Conservation (phyloP, 2,329 filamentous ascomycete genomes). For the Aplosporella prunicola region DNA sequence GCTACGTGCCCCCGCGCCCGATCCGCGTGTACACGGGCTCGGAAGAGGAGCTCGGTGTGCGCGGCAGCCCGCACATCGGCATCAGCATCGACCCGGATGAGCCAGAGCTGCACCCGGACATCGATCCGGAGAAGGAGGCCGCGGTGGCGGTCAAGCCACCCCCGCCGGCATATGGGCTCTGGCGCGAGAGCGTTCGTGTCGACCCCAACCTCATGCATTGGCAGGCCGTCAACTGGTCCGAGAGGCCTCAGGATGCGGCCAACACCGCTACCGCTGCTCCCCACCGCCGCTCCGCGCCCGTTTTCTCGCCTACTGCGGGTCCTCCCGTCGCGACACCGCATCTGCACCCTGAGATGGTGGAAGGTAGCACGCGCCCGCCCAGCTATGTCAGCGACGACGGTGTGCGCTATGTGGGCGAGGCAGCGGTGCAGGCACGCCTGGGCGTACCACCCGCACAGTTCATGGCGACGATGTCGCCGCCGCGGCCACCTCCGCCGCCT, state of each 20-base stretch:
- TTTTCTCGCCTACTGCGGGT: too few relatives aligned
- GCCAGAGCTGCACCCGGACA: too few relatives aligned
- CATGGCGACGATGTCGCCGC: too few relatives aligned
- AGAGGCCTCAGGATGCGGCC: too few relatives aligned
- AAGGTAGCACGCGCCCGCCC: constrained; percentile 48
- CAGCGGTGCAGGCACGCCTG: too few relatives aligned
- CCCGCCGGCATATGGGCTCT: constrained; percentile 78
- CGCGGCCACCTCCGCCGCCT: background rate
- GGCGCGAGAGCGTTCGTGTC: constrained; percentile 72
- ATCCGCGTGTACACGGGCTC: constrained; percentile 67
- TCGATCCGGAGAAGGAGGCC: constrained; percentile 31
- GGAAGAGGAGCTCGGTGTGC: constrained; percentile 57
- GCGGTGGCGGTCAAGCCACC: constrained; percentile 41
- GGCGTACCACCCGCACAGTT: too few relatives aligned
- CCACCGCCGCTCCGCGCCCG: background rate
- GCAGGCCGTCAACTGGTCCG: constrained; percentile 52
- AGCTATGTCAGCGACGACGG: constrained; percentile 71
- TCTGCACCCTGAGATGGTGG: background rate
- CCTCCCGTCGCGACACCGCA: background rate
- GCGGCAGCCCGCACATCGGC: background rate
- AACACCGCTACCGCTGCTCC: background rate
- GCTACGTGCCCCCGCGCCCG: constrained; percentile 62
- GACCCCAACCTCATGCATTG: constrained; percentile 76
- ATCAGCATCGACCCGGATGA: constrained; percentile 35
- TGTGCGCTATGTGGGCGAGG: constrained; percentile 61